phyloP scores from a whole-genome alignment of 208 protist genomes.

The Giardia muris region DNA sequence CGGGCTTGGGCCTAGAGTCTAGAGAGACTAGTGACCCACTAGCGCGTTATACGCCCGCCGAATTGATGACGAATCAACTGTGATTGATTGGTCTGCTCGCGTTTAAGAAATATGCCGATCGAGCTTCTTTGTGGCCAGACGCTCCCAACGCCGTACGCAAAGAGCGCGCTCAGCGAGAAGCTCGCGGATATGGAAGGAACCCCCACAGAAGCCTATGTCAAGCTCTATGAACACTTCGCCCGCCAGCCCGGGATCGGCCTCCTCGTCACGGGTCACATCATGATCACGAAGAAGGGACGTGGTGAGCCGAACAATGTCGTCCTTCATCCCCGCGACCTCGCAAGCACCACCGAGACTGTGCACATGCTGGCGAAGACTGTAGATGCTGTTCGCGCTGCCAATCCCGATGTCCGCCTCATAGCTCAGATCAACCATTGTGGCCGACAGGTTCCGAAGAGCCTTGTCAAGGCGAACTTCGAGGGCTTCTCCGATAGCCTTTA shows the following conservation, averaged over 20 bases:
- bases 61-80: no score
- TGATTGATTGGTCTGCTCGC: no score
- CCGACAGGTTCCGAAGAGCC: background rate
- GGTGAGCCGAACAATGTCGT: background rate
- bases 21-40: no score
- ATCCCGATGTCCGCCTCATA: background rate
- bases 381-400: background rate
- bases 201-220: background rate
- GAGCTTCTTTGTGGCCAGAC: background rate
- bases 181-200: background rate
- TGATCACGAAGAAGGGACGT: background rate
- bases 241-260: background rate
- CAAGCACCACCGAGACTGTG: background rate
- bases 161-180: background rate
- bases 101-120: no score
- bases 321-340: background rate
- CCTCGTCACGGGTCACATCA: background rate
- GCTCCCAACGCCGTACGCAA: background rate
- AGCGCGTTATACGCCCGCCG: no score
- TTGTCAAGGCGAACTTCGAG: background rate
- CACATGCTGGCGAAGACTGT: background rate
- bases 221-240: background rate
- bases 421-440: background rate
- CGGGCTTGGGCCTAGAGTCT: no score
- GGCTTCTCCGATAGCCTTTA: background rate